A percentile compares a stretch with the other conserved stretches of the same genome.
Conservation (phyloP, 2,329 filamentous ascomycete species). For the Rutstroemia sydowiana region DNA sequence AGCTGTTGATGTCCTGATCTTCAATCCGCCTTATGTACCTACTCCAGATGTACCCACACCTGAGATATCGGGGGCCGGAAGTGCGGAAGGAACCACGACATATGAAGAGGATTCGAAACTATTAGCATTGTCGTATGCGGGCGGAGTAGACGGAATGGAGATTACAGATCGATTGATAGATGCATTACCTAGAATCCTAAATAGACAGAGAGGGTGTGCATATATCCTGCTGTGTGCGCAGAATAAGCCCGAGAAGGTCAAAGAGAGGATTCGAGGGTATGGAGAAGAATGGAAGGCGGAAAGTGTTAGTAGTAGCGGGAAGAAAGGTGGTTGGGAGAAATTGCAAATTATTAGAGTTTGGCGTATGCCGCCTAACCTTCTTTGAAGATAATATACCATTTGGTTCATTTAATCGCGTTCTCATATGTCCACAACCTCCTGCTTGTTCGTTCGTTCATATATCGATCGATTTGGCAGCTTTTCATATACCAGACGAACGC, state of each 20-base stretch:
- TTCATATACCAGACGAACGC: slow-evolving; percentile 19
- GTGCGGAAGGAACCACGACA: slow-evolving; percentile 25
- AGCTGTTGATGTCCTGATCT: slow-evolving; percentile 75
- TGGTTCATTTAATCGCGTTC: neutral
- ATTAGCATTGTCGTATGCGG: slow-evolving; percentile 80
- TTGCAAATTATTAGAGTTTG: slow-evolving; percentile 84
- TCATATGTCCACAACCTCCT: neutral
- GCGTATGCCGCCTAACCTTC: slow-evolving; percentile 34
- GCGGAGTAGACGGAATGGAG: slow-evolving; percentile 88
- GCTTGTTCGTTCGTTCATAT: slow-evolving; percentile 1
- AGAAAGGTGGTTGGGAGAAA: slow-evolving; percentile 89
- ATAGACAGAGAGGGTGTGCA: slow-evolving; percentile 61
- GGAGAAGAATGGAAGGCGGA: slow-evolving; percentile 61
- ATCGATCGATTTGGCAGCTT: slow-evolving; percentile 9
- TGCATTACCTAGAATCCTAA: slow-evolving; percentile 57
- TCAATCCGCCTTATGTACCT: slow-evolving; percentile 96
- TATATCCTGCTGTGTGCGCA: slow-evolving; percentile 87
- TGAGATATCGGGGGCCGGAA: slow-evolving; percentile 33
- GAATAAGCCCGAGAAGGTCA: slow-evolving; percentile 75
- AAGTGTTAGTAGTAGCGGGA: slow-evolving; percentile 75
- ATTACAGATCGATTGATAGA: slow-evolving; percentile 74
- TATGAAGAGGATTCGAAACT: slow-evolving; percentile 81
- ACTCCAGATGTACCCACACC: slow-evolving; percentile 61
- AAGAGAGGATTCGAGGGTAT: slow-evolving; percentile 51
- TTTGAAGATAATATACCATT: neutral